phyloP scores from a whole-genome alignment of 108 stramenopile genomes.

The Fragilariopsis cylindrus region DNA sequence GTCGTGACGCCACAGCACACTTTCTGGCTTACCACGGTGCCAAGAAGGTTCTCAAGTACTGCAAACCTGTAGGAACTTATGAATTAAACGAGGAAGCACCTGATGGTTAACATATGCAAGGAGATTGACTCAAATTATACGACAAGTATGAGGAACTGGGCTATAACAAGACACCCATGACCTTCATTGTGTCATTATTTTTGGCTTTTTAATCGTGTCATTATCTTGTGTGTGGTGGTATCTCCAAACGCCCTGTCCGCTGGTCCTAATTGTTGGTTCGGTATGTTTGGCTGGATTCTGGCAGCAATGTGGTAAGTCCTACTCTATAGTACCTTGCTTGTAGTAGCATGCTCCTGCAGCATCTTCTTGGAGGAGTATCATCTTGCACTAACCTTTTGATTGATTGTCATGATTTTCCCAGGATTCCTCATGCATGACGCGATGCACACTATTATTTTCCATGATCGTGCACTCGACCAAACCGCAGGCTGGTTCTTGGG shows the following conservation, averaged over 20 bases:
- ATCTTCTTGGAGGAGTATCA: no score
- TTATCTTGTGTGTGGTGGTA: no score
- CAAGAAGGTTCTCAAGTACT: not conserved
- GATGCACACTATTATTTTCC: conserved; percentile 13
- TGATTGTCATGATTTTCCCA: not conserved
- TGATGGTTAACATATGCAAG: not conserved
- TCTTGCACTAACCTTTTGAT: no score
- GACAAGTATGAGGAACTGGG: not conserved
- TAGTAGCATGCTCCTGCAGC: no score
- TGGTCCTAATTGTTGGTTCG: no score
- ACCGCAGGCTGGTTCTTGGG: not conserved
- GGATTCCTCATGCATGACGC: conserved; percentile 13
- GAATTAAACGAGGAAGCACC: not conserved
- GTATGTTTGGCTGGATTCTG: no score
- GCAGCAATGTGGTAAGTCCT: no score
- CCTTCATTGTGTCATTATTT: not conserved
- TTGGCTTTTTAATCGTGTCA: no score
- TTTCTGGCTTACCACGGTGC: conserved; percentile 53
- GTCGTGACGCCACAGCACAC: conserved; percentile 54
- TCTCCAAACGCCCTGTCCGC: no score
- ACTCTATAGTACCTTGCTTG: no score
- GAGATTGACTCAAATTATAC: not conserved
- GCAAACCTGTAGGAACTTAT: not conserved
- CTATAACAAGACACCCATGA: not conserved
- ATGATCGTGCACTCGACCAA: conserved; percentile 11